A percentile compares a stretch with the other conserved stretches of the same genome.
These are phyloP conservation scores for Cucurbita argyrosperma DNA, from an alignment of 306 rosid genomes.

Conservation along the genomic window DNA sequence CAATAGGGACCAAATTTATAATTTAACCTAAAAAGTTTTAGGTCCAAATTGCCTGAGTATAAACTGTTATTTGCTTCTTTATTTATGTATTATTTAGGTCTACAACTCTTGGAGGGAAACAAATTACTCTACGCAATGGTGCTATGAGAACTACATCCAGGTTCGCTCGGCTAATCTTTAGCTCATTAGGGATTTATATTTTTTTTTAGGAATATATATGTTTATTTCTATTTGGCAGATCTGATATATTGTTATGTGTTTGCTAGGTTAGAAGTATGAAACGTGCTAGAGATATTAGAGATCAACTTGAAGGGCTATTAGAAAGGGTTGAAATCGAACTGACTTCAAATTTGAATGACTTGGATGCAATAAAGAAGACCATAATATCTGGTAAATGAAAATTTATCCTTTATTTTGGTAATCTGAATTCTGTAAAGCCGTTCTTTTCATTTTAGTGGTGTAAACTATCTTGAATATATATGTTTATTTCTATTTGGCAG, in stretches of 20 bases:
- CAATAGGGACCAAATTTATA: no score
- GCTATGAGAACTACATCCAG: slow-evolving; percentile 89
- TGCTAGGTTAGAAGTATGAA: slow-evolving; percentile 89
- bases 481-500: no score
- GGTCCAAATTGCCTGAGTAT: not conserved
- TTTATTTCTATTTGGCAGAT: not conserved
- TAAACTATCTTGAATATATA: not conserved
- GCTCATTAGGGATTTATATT: not conserved
- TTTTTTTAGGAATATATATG: not conserved
- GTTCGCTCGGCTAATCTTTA: slow-evolving; percentile 27
- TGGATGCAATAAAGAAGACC: slow-evolving; percentile 67
- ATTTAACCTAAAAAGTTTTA: not conserved
- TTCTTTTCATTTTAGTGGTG: not conserved
- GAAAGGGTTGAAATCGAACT: slow-evolving; percentile 90
- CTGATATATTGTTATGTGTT: not conserved
- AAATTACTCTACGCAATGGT: slow-evolving; percentile 92
- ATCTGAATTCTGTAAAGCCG: not conserved
- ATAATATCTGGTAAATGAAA: slow-evolving; percentile 63
- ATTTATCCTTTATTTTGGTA: not conserved
- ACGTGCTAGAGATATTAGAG: slow-evolving; percentile 87
- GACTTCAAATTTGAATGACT: slow-evolving; percentile 42
- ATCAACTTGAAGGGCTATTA: slow-evolving; percentile 82
- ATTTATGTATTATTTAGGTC: slow-evolving; percentile 31
- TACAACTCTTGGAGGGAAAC: slow-evolving; percentile 95
- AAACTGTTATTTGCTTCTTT: not conserved